These are phyloP conservation scores for Ulmus americana DNA, from an alignment of 331 rosid genomes.

Conservation along the genomic window DNA sequence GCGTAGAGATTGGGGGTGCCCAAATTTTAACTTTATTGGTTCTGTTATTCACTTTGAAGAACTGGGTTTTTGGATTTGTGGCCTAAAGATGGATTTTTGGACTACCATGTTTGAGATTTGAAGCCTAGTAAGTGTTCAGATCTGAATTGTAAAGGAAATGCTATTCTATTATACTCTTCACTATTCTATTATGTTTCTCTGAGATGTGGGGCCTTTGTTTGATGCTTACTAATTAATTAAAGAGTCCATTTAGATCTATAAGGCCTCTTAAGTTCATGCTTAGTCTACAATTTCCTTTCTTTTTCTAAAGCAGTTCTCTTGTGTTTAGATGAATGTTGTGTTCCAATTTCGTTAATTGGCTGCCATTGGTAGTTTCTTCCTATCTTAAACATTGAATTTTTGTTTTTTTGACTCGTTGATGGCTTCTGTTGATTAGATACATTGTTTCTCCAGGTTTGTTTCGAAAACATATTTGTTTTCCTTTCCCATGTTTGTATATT, in stretches of 20 bases:
- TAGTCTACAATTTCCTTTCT: conserved; percentile 1
- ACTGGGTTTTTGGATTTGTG: conserved; percentile 39
- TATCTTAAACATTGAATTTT: conserved; percentile 6
- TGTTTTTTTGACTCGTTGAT: neutral
- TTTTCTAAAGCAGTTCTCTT: conserved; percentile 2
- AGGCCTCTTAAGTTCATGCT: conserved; percentile 16
- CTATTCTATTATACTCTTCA: neutral
- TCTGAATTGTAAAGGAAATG: conserved; percentile 46
- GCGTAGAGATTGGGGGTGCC: conserved; percentile 15
- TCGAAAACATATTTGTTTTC: neutral
- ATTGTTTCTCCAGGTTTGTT: neutral
- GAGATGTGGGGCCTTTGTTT: conserved; percentile 11
- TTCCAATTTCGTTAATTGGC: conserved; percentile 13
- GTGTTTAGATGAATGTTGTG: neutral
- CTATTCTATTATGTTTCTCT: conserved; percentile 14
- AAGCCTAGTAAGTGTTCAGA: conserved; percentile 57
- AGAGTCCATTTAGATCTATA: conserved; percentile 32
- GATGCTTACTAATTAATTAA: conserved; percentile 4
- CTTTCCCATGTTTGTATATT: neutral
- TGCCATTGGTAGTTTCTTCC: neutral
- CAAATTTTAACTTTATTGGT: conserved; percentile 20
- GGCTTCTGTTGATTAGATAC: neutral
- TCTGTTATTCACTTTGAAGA: conserved; percentile 27
- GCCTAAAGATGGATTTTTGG: conserved; percentile 31
- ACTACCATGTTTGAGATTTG: conserved; percentile 33